Evolutionary conservation across 768 basidiomycete genomes (phyloP).

Genomic region (Rubroboletus pulcherrimus): DNA sequence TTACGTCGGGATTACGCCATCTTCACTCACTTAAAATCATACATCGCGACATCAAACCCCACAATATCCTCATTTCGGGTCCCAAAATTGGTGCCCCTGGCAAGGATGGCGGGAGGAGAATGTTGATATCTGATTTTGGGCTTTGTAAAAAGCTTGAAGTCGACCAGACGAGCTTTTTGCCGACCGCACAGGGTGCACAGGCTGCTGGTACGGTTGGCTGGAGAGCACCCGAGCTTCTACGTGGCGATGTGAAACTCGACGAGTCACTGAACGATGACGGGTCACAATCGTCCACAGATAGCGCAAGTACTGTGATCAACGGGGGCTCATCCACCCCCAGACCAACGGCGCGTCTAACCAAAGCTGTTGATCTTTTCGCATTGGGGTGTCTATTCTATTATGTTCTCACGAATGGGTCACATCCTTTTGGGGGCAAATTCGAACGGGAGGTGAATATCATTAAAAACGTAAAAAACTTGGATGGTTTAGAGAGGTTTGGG

Average conservation of each 20-base stretch:
- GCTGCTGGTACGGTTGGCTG: slow-evolving; percentile 95
- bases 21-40: slow-evolving; percentile 92
- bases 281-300: slow-evolving; percentile 65
- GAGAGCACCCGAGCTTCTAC: slow-evolving; percentile 94
- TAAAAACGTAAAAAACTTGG: slow-evolving; percentile 69
- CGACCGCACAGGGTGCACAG: slow-evolving; percentile 84
- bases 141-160: slow-evolving; percentile 92
- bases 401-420: slow-evolving; percentile 81
- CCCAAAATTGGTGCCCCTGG: slow-evolving; percentile 50
- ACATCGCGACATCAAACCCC: slow-evolving; percentile 98
- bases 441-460: slow-evolving; percentile 94
- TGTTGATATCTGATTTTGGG: slow-evolving; percentile 97
- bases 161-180: slow-evolving; percentile 95
- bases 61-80: slow-evolving; percentile 88
- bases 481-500: slow-evolving; percentile 73
- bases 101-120: slow-evolving; percentile 53
- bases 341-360: slow-evolving; percentile 71
- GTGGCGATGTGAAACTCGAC: slow-evolving; percentile 91
- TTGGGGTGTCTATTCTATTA: slow-evolving; percentile 95
- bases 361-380: slow-evolving; percentile 95
- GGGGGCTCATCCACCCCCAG: slow-evolving; percentile 14
- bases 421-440: slow-evolving; percentile 92
- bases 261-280: slow-evolving; percentile 62
- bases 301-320: slow-evolving; percentile 46
- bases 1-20: slow-evolving; percentile 84